These are phyloP conservation scores for Bacterosira constricta DNA, from an alignment of 108 stramenopile species.

Conservation along the genomic window DNA sequence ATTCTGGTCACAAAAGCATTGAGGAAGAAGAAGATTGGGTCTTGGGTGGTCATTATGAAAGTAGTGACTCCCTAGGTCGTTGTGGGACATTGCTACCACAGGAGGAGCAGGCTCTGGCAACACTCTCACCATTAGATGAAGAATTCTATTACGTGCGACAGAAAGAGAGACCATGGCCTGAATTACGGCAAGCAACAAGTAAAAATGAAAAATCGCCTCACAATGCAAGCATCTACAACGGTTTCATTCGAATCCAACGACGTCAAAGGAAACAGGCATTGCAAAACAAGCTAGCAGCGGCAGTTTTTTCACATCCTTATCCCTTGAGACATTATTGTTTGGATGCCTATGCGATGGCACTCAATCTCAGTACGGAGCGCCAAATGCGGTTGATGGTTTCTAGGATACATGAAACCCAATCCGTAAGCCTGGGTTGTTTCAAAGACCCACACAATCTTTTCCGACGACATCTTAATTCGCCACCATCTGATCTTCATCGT, in stretches of 20 bases:
- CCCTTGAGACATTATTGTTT: slow-evolving; percentile 74
- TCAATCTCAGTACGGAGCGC: slow-evolving; percentile 45
- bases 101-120: slow-evolving; percentile 45
- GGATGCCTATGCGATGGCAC: slow-evolving; percentile 70
- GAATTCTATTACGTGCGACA: slow-evolving; percentile 15
- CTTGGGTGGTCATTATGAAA: slow-evolving; percentile 20
- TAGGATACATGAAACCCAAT: no score
- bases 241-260: slow-evolving; percentile 11
- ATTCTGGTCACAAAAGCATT: slow-evolving; percentile 19
- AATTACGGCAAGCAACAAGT: slow-evolving; percentile 5
- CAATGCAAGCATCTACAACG: neutral
- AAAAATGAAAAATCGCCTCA: neutral
- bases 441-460: no score
- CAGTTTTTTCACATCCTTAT: slow-evolving; percentile 79
- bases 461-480: no score
- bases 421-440: no score
- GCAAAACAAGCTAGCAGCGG: slow-evolving; percentile 69
- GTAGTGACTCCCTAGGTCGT: no score
- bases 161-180: neutral
- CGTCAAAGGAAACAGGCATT: slow-evolving; percentile 50
- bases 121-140: slow-evolving; percentile 51
- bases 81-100: no score
- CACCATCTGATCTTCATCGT: no score
- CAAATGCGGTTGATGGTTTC: slow-evolving; percentile 16
- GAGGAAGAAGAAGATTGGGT: slow-evolving; percentile 56